These are phyloP conservation scores for Exserohilum rostratum DNA, from an alignment of 2,329 filamentous ascomycete species.

Conservation along the genomic window DNA sequence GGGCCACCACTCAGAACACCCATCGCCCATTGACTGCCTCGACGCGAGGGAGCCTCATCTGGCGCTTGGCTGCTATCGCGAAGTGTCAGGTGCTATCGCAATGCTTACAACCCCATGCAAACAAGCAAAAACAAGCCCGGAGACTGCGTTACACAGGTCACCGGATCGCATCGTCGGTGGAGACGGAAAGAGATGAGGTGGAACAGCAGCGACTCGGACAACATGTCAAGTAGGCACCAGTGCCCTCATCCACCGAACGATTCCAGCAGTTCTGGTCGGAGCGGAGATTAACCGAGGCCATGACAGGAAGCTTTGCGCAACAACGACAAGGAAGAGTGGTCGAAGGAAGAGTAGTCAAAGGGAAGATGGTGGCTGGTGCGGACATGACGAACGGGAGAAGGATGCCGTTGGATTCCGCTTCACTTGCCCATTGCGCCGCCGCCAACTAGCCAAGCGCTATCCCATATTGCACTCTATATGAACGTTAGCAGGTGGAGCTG, in stretches of 20 bases:
- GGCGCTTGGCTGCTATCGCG: not conserved
- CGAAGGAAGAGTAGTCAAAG: too few relatives aligned
- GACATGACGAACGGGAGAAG: not conserved
- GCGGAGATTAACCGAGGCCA: not conserved
- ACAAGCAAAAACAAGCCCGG: too few relatives aligned
- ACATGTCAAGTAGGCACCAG: too few relatives aligned
- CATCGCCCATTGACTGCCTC: conserved; percentile 1
- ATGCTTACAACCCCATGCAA: not conserved
- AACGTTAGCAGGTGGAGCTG: not conserved
- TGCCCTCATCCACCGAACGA: not conserved
- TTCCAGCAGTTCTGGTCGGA: not conserved
- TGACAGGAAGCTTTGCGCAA: not conserved
- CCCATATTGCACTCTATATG: not conserved
- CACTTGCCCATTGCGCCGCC: not conserved
- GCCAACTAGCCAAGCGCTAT: not conserved
- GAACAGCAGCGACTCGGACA: not conserved
- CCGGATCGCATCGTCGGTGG: not conserved
- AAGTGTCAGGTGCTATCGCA: not conserved
- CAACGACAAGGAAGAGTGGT: not conserved
- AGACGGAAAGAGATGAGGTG: not conserved
- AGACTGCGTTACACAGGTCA: not conserved
- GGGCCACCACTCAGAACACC: conserved; percentile 8
- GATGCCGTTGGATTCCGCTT: not conserved
- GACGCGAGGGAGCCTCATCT: not conserved
- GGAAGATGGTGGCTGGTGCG: not conserved